A percentile compares a stretch with the other conserved stretches of the same genome.
Evolutionary conservation across 2,329 filamentous ascomycete genomes (phyloP).

Genomic region (Aspergillus sp.): DNA sequence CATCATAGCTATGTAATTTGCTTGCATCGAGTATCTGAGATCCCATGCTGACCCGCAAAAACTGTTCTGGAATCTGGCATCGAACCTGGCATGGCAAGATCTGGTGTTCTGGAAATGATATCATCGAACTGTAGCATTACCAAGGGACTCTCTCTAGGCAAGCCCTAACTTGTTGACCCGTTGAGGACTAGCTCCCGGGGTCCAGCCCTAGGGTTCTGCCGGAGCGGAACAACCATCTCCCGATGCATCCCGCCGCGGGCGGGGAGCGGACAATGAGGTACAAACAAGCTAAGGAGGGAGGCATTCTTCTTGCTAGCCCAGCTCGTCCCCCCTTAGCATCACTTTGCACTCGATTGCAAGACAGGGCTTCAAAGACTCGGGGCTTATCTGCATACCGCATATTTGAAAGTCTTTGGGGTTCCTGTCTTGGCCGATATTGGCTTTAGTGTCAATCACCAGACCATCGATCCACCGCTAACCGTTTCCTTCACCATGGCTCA

Average conservation of each 20-base stretch:
- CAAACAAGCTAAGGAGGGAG: constrained; percentile 5
- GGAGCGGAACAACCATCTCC: constrained; percentile 20
- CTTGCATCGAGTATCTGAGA: background rate
- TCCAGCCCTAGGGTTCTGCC: constrained; percentile 29
- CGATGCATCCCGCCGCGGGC: constrained; percentile 21
- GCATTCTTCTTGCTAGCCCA: constrained; percentile 1
- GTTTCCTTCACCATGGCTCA: constrained; percentile 58
- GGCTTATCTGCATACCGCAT: constrained; percentile 3
- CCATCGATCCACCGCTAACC: background rate
- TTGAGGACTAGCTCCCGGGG: constrained; percentile 22
- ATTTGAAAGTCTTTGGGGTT: background rate
- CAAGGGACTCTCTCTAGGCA: background rate
- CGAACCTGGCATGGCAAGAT: background rate
- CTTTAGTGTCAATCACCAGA: constrained; percentile 4
- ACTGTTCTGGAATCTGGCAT: background rate
- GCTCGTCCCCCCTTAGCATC: background rate
- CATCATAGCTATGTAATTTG: constrained; percentile 30
- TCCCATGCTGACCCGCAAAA: background rate
- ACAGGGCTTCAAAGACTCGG: background rate
- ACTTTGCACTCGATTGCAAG: background rate
- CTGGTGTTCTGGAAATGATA: background rate
- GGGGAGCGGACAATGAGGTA: constrained; percentile 13
- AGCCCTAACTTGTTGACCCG: constrained; percentile 23
- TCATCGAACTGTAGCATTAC: background rate
- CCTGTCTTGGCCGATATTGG: constrained; percentile 4